phyloP scores from a whole-genome alignment of 176 grass and related monocot genomes.

The Hyparrhenia diplandra region DNA sequence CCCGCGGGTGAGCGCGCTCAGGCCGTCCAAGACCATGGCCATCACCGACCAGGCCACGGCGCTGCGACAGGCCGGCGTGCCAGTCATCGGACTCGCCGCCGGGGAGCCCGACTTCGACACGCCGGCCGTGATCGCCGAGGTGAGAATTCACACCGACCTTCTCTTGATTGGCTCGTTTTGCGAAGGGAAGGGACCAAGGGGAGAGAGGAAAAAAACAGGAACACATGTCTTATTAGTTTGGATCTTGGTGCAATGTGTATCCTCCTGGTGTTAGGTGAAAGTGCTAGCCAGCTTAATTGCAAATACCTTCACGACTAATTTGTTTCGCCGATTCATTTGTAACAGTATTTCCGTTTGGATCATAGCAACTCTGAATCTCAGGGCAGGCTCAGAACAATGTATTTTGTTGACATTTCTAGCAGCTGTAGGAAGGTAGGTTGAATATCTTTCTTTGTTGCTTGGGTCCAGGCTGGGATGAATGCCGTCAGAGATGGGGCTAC shows the following conservation, averaged over 20 bases:
- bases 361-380: background rate
- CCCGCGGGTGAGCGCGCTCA: slow-evolving; percentile 72
- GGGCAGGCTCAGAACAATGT: background rate
- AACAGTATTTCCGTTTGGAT: background rate
- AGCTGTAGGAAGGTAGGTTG: background rate
- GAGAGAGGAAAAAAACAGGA: background rate
- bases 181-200: background rate
- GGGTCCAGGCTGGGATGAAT: slow-evolving; percentile 66
- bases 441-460: background rate
- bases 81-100: slow-evolving; percentile 66
- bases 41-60: slow-evolving; percentile 88
- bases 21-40: slow-evolving; percentile 93
- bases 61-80: slow-evolving; percentile 73
- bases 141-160: slow-evolving; percentile 15
- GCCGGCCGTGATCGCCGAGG: slow-evolving; percentile 52
- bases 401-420: background rate
- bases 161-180: background rate
- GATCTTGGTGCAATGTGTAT: background rate
- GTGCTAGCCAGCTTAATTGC: background rate
- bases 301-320: background rate
- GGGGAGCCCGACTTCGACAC: slow-evolving; percentile 80
- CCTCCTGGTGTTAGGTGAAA: background rate
- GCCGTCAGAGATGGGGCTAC: slow-evolving; percentile 75
- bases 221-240: background rate
- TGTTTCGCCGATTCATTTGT: background rate